Evolutionary conservation across 352 stramenopile species (phyloP).

Genomic region (Phytopythium cucurbitacearum): DNA sequence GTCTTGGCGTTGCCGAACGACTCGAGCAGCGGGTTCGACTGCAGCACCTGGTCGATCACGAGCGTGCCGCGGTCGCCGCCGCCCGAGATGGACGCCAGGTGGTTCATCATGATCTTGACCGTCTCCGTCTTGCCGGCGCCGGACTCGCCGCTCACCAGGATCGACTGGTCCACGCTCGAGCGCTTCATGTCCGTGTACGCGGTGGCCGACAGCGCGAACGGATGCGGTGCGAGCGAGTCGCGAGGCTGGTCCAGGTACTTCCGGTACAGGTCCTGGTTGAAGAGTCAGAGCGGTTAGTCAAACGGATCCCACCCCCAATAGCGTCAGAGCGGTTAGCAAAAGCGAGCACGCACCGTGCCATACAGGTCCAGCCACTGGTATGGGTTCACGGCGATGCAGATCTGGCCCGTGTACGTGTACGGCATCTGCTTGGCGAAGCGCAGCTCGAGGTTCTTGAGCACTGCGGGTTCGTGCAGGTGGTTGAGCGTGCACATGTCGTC

Average conservation of each 20-base stretch:
- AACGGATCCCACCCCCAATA: neutral
- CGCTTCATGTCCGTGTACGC: conserved; percentile 76
- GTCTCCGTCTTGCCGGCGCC: conserved; percentile 93
- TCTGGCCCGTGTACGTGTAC: conserved; percentile 80
- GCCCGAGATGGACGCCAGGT: conserved; percentile 72
- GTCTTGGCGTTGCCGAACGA: conserved; percentile 82
- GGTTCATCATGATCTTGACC: conserved; percentile 92
- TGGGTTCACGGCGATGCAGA: conserved; percentile 78
- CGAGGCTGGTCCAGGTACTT: conserved; percentile 54
- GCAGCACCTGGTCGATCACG: conserved; percentile 77
- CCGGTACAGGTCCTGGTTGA: conserved; percentile 42
- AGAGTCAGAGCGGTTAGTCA: neutral
- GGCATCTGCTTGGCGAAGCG: conserved; percentile 66
- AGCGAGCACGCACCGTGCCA: conserved; percentile 15
- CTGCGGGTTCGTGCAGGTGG: conserved; percentile 71
- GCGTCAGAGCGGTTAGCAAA: neutral
- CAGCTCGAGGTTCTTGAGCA: conserved; percentile 74
- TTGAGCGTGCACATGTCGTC: conserved; percentile 82
- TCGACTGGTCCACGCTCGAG: conserved; percentile 78
- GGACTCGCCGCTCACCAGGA: conserved; percentile 83
- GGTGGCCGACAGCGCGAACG: conserved; percentile 64
- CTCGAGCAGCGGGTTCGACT: conserved; percentile 73
- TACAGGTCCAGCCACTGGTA: conserved; percentile 84
- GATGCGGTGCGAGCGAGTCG: conserved; percentile 54
- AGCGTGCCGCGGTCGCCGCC: conserved; percentile 58